phyloP scores from a whole-genome alignment of 1,284 basidiomycete genomes.

The Sporisorium iseilematis-ciliati region DNA sequence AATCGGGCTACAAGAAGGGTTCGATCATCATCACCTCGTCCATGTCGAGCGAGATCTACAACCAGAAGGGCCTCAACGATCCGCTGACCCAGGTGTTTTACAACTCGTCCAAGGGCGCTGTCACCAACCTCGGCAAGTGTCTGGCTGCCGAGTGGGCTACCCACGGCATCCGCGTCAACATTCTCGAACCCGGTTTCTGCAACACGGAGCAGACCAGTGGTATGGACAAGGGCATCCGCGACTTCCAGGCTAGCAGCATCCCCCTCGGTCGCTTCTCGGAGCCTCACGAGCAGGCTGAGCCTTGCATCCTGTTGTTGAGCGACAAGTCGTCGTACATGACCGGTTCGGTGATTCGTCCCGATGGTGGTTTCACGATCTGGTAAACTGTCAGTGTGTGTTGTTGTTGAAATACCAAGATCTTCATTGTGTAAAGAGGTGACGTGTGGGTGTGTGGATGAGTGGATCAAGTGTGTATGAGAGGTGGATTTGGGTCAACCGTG shows the following conservation, averaged over 20 bases:
- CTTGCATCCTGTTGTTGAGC: conserved; percentile 64
- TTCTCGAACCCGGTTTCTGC: conserved; percentile 68
- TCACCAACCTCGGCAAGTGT: conserved; percentile 70
- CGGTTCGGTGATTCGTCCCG: conserved; percentile 59
- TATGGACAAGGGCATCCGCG: conserved; percentile 68
- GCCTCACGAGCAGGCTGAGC: conserved; percentile 68
- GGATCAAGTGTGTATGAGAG: too few species aligned
- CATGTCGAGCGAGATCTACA: conserved; percentile 70
- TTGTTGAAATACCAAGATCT: too few species aligned
- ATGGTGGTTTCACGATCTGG: conserved; percentile 68
- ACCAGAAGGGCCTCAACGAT: conserved; percentile 66
- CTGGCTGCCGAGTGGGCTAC: conserved; percentile 69
- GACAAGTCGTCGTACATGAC: conserved; percentile 68
- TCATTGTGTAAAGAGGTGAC: too few species aligned
- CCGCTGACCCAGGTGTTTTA: conserved; percentile 69
- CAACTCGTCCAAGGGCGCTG: conserved; percentile 69
- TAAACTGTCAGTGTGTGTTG: conserved; percentile 27
- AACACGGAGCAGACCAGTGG: conserved; percentile 69
- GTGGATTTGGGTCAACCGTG: too few species aligned
- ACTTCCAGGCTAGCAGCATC: conserved; percentile 67
- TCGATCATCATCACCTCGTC: conserved; percentile 68
- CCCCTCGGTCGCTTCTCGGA: conserved; percentile 68
- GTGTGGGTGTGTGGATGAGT: too few species aligned
- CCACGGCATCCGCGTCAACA: conserved; percentile 69
- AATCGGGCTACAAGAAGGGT: conserved; percentile 68